A percentile compares a stretch with the other conserved stretches of the same genome.
phyloP scores from a whole-genome alignment of 805 yeast species.

The Hanseniaspora mollemarum region DNA sequence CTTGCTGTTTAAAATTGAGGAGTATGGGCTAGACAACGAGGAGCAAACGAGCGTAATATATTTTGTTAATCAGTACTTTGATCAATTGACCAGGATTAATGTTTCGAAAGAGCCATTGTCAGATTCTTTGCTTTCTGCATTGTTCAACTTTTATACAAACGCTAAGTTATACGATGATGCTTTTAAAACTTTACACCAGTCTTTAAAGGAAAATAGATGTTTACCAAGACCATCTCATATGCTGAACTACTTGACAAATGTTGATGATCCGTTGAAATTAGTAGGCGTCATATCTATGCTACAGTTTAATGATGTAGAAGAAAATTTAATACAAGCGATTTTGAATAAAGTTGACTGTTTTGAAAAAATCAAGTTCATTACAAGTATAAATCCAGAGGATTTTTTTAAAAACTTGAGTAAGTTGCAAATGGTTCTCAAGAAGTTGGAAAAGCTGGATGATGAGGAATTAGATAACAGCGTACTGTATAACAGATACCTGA shows the following conservation, averaged over 20 bases:
- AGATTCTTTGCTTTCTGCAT: neutral
- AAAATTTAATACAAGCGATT: neutral
- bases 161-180: neutral
- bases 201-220: neutral
- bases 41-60: neutral
- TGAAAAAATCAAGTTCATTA: constrained; percentile 10
- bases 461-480: neutral
- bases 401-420: neutral
- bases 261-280: constrained; percentile 1
- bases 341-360: neutral
- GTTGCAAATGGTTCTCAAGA: neutral
- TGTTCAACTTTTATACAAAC: constrained; percentile 7
- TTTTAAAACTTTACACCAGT: neutral
- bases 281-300: constrained; percentile 6
- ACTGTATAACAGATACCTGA: neutral
- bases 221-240: constrained; percentile 4
- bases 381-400: constrained; percentile 7
- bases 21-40: neutral
- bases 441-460: neutral
- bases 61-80: neutral
- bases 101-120: constrained; percentile 1
- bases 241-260: constrained; percentile 2
- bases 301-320: neutral
- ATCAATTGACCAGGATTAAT: neutral
- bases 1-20: neutral